phyloP scores from a whole-genome alignment of 257 asterid genomes.

The Salvia splendens region DNA sequence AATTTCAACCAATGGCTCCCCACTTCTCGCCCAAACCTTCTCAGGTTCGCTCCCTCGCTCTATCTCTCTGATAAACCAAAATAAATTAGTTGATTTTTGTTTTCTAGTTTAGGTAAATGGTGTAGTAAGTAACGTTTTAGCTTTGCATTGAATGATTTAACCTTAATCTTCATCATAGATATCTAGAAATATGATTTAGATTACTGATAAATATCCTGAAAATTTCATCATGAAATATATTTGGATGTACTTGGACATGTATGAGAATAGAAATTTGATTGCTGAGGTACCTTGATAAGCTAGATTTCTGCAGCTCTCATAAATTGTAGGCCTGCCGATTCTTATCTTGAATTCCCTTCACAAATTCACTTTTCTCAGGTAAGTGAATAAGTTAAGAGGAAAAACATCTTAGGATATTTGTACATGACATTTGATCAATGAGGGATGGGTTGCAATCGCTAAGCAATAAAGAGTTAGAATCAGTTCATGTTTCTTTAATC shows the following conservation, averaged over 20 bases:
- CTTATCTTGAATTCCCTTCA: background rate
- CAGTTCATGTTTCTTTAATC: background rate
- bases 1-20: slow-evolving; percentile 31
- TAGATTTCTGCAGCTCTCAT: background rate
- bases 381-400: no score
- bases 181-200: background rate
- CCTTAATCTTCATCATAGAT: background rate
- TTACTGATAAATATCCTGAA: background rate
- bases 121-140: background rate
- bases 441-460: no score
- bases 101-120: background rate
- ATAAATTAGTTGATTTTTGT: background rate
- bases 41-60: slow-evolving; percentile 40
- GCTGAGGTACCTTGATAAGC: no score
- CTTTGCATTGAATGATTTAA: background rate
- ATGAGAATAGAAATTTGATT: no score
- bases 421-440: no score
- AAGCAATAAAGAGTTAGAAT: no score
- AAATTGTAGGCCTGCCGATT: background rate
- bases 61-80: background rate
- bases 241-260: no score
- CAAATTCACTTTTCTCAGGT: no score
- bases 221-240: no score
- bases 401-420: no score
- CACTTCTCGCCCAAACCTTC: slow-evolving; percentile 33